phyloP scores from a whole-genome alignment of 192 early-diverging fungal species.

The Geranomyces michiganensis region DNA sequence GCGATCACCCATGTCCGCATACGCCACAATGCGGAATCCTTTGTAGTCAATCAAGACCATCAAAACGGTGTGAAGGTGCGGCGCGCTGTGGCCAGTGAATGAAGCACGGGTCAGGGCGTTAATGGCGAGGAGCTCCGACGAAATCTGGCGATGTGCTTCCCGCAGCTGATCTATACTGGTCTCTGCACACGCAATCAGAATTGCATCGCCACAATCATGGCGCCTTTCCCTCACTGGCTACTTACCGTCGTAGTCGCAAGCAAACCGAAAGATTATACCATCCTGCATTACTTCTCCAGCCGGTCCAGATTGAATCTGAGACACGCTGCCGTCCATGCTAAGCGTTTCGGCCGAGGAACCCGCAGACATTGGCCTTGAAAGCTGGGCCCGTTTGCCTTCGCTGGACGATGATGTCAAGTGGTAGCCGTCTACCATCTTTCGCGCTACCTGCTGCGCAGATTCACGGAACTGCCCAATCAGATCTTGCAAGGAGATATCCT shows the following conservation, averaged over 20 bases:
- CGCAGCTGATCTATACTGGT: constrained; percentile 42
- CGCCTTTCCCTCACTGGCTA: too few relatives aligned
- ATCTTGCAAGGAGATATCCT: constrained; percentile 54
- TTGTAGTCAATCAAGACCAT: constrained; percentile 62
- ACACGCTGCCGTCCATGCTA: background rate
- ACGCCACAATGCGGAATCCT: constrained; percentile 58
- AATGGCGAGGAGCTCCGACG: constrained; percentile 48
- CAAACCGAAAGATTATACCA: constrained; percentile 51
- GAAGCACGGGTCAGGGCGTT: constrained; percentile 43
- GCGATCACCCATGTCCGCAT: constrained; percentile 45
- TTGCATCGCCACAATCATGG: background rate
- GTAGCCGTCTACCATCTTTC: constrained; percentile 54
- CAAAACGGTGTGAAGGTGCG: constrained; percentile 48
- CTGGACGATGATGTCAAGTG: constrained; percentile 33
- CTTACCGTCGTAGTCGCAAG: constrained; percentile 51
- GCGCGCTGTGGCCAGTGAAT: constrained; percentile 24
- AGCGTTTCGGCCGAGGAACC: constrained; percentile 10
- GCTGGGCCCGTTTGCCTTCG: constrained; percentile 1
- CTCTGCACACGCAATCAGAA: constrained; percentile 22
- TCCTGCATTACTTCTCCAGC: constrained; percentile 36
- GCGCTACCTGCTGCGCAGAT: constrained; percentile 42
- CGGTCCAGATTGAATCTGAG: background rate
- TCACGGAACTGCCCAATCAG: constrained; percentile 56
- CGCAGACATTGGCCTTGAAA: constrained; percentile 5
- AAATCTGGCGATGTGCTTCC: constrained; percentile 35